Evolutionary conservation across 345 rosid genomes (phyloP).

Genomic region (thale cress (Arabidopsis thaliana)): TAIR10.1 NC_003071.7:8446501-8447000

Average conservation of each 20-base stretch:
- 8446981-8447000: conserved; percentile 73
- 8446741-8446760: conserved; percentile 95
- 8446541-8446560: neutral
- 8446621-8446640: conserved; percentile 32
- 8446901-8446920: conserved; percentile 87
- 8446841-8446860: conserved; percentile 92
- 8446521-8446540: neutral
- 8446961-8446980: conserved; percentile 63
- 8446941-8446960: conserved; percentile 49
- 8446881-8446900: conserved; percentile 56
- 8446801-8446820: conserved; percentile 93
- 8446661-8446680: neutral
- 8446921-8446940: conserved; percentile 77
- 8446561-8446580: too few relatives aligned
- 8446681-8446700: conserved; percentile 3
- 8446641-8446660: conserved; percentile 24
- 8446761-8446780: conserved; percentile 86
- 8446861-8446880: conserved; percentile 81
- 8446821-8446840: conserved; percentile 91
- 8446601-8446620: conserved; percentile 31
- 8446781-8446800: conserved; percentile 90
- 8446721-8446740: neutral
- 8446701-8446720: neutral
- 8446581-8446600: conserved; percentile 30
- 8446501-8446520: neutral